These are phyloP conservation scores for Alternaria tenuissima DNA, from an alignment of 2,329 filamentous ascomycete species.

Conservation along the genomic window DNA sequence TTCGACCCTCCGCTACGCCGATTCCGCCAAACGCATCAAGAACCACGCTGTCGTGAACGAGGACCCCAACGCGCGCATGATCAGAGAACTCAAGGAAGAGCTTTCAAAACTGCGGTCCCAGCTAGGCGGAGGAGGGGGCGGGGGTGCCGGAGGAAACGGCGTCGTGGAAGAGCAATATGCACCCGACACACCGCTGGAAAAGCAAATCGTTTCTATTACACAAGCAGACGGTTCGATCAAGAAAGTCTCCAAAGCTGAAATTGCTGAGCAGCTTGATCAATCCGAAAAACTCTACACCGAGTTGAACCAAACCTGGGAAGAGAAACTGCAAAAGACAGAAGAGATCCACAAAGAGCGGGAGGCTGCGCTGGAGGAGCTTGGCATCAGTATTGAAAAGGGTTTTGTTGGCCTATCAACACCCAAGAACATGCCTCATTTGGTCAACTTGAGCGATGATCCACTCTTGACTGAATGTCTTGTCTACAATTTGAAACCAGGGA, in stretches of 20 bases:
- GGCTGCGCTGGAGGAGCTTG: slow-evolving; percentile 91
- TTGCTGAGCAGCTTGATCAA: slow-evolving; percentile 93
- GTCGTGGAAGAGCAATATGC: slow-evolving; percentile 81
- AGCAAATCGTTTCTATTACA: slow-evolving; percentile 96
- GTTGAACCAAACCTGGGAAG: slow-evolving; percentile 98
- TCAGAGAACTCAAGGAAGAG: slow-evolving; percentile 96
- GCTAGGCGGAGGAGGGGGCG: slow-evolving; percentile 62
- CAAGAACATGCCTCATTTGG: slow-evolving; percentile 99
- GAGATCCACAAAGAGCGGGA: slow-evolving; percentile 98
- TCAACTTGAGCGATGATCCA: slow-evolving; percentile 85
- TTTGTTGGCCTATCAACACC: slow-evolving; percentile 94
- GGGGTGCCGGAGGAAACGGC: slow-evolving; percentile 42
- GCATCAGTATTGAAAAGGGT: slow-evolving; percentile 98
- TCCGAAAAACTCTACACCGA: slow-evolving; percentile 96
- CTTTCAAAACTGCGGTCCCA: slow-evolving; percentile 86
- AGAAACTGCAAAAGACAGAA: slow-evolving; percentile 94
- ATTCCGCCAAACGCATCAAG: slow-evolving; percentile 99
- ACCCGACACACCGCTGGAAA: slow-evolving; percentile 88
- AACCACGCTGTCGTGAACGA: slow-evolving; percentile 99
- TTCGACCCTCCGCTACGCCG: slow-evolving; percentile 93
- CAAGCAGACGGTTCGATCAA: slow-evolving; percentile 84
- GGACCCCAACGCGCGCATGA: slow-evolving; percentile 98
- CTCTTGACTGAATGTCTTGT: slow-evolving; percentile 94
- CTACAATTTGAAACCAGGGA: slow-evolving; percentile 96
- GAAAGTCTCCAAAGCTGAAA: slow-evolving; percentile 97